Conservation (phyloP, 371 early-diverging fungal genomes). For the Rhizoclosmatium hyalinum region DNA sequence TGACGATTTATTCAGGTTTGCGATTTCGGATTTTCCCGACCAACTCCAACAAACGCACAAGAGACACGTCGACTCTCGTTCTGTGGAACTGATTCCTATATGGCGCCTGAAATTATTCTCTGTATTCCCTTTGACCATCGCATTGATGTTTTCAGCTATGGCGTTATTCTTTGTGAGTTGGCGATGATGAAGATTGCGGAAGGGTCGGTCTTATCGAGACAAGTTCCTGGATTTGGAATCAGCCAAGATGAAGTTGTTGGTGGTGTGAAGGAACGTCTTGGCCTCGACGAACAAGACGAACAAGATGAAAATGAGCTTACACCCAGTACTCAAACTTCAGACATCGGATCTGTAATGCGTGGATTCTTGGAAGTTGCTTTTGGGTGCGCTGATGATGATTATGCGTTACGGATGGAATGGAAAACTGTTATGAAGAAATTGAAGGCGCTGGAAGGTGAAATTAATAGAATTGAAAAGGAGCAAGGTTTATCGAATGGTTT, state of each 20-base stretch:
- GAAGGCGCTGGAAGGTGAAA: conserved; percentile 38
- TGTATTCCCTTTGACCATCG: conserved; percentile 59
- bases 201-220: conserved; percentile 20
- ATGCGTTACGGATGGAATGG: conserved; percentile 32
- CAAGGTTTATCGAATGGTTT: conserved; percentile 34
- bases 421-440: conserved; percentile 41
- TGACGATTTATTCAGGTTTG: conserved; percentile 50
- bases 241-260: conserved; percentile 10
- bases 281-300: conserved; percentile 45
- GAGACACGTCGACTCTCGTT: conserved; percentile 62
- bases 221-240: conserved; percentile 29
- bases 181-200: conserved; percentile 53
- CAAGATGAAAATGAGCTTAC: conserved; percentile 25
- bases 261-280: neutral
- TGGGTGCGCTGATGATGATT: conserved; percentile 39
- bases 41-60: conserved; percentile 41
- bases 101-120: conserved; percentile 70
- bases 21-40: conserved; percentile 67
- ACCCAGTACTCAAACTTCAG: conserved; percentile 4
- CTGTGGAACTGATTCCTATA: conserved; percentile 64
- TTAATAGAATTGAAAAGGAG: conserved; percentile 33
- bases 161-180: conserved; percentile 62
- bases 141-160: conserved; percentile 67
- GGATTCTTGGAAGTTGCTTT: conserved; percentile 40
- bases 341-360: neutral